Percentiles rank a stretch among this genome's conserved stretches.
phyloP scores from a whole-genome alignment of 371 early-diverging fungal species.

The Actinomortierella ambigua region DNA sequence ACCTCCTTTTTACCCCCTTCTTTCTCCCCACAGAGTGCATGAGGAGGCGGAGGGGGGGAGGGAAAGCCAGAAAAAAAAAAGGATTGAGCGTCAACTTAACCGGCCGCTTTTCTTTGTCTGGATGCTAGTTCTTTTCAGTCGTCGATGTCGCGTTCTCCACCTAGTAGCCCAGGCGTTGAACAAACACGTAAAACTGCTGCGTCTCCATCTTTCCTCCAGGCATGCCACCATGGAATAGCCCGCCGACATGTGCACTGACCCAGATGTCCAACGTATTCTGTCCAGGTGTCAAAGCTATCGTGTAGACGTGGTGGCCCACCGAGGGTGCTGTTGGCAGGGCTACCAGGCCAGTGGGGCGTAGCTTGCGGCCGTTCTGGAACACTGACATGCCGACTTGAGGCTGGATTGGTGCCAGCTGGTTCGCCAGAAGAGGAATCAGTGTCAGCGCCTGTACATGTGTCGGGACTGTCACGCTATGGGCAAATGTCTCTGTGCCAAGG shows the following conservation, averaged over 20 bases:
- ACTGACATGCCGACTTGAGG: conserved; percentile 40
- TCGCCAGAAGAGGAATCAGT: conserved; percentile 26
- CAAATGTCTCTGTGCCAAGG: conserved; percentile 28
- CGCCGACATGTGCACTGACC: conserved; percentile 43
- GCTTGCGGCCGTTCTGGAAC: conserved; percentile 43
- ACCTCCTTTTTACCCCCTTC: too few relatives aligned
- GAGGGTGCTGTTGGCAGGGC: conserved; percentile 18
- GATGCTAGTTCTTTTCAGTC: too few relatives aligned
- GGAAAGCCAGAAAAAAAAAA: too few relatives aligned
- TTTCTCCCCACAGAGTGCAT: too few relatives aligned
- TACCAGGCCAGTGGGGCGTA: conserved; percentile 23
- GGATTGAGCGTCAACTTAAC: too few relatives aligned
- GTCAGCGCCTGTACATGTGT: conserved; percentile 24
- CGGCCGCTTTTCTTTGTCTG: too few relatives aligned
- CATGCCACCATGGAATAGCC: conserved; percentile 37
- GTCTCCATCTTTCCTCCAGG: conserved; percentile 44
- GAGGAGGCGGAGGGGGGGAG: too few relatives aligned
- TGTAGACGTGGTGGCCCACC: conserved; percentile 39
- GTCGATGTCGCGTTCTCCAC: neutral
- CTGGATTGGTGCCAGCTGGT: conserved; percentile 33
- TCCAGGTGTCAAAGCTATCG: conserved; percentile 23
- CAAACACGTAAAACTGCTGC: conserved; percentile 40
- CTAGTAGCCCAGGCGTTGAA: conserved; percentile 31
- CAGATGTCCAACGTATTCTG: conserved; percentile 41
- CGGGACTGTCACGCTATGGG: conserved; percentile 28